Base-by-base conservation (phyloP, 2,329 filamentous ascomycete species). In the Colletotrichum aenigma region DNA sequence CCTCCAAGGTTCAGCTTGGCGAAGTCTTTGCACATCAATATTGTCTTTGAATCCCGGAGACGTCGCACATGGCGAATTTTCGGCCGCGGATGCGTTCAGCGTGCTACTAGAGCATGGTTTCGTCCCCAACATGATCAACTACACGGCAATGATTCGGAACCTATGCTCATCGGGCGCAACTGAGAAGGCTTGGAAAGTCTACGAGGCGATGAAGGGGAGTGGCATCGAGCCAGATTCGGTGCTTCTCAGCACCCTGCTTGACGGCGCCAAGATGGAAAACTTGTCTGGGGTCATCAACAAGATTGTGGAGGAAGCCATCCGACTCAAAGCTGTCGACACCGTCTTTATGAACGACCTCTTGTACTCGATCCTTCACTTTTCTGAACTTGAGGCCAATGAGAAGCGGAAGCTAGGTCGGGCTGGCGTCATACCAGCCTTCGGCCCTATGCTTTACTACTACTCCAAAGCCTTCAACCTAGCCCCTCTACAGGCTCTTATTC, bases 61-160 rank as follows among this genome's bases (percentile, higher is more conserved):
- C 9, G 52, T 67, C n/a, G 65, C 56, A 7, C 12, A 18, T 10
- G 21, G 32, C 26, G 82, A 84, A 10, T 71, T 76, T n/a, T 86
- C 88, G 24, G 89, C 89, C 30, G 86, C 90, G 12, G 83, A 87
- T 7, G 85, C 93, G 7, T 89, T 93, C 26, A 85, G 90, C 68
- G 82, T 85, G 10, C 87, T 96, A 66, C 82, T 94, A 13, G 85
- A 89, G 24, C 84, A 89, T n/a, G 94, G 93, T 3, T 85, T 94
- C 64, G 85, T 86, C 24, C 91, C 94, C 28, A 94, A 94, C 77
- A 84, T 91, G 16, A 85, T 92, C 72, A 88, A 89, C 13, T 91
- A 94, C 80, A 94, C 93, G 18, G 88, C 94, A 60, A 85, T 95
- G 74, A 90, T 98, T 70, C 89, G 92, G 52, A 94, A 95, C 74